phyloP scores from a whole-genome alignment of 2,329 filamentous ascomycete species.

The Plenodomus tracheiphilus region DNA sequence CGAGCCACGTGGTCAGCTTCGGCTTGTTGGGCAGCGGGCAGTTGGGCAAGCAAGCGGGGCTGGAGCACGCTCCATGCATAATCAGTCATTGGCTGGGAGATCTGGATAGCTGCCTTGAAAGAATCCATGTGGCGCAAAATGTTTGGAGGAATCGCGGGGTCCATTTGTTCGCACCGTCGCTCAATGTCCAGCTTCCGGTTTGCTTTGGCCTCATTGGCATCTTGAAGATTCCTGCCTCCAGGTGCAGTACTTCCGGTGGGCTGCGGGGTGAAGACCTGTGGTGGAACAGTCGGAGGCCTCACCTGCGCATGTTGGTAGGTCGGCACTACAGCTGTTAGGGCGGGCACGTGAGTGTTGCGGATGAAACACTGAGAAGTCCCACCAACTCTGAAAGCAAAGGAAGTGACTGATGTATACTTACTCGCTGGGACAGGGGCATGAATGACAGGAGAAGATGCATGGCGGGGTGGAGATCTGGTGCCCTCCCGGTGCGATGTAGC shows the following conservation, averaged over 20 bases:
- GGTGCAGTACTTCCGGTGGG: slow-evolving; percentile 26
- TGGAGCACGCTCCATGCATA: slow-evolving; percentile 70
- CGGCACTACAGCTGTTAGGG: slow-evolving; percentile 38
- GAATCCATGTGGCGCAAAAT: slow-evolving; percentile 71
- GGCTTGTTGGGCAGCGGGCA: slow-evolving; percentile 63
- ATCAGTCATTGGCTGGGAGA: slow-evolving; percentile 69
- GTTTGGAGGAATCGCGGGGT: slow-evolving; percentile 65
- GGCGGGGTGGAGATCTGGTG: slow-evolving; percentile 30
- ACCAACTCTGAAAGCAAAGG: slow-evolving; percentile 15
- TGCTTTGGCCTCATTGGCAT: slow-evolving; percentile 66
- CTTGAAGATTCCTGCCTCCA: slow-evolving; percentile 60
- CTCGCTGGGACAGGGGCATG: slow-evolving; percentile 39
- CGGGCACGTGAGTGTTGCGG: slow-evolving; percentile 24
- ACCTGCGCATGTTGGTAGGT: slow-evolving; percentile 31
- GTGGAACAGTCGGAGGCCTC: slow-evolving; percentile 39
- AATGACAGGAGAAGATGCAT: slow-evolving; percentile 33
- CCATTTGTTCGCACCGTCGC: slow-evolving; percentile 65
- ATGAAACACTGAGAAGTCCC: slow-evolving; percentile 19
- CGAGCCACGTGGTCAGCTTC: slow-evolving; percentile 57
- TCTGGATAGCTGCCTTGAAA: slow-evolving; percentile 73
- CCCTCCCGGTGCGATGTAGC: slow-evolving; percentile 20
- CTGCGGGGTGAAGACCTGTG: slow-evolving; percentile 38
- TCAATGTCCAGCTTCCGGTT: slow-evolving; percentile 72
- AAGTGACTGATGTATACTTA: slow-evolving; percentile 34
- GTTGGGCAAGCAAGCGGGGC: slow-evolving; percentile 68